Conservation (phyloP, 495 filamentous ascomycete species). For the Aspergillus sclerotiicarbonarius region DNA sequence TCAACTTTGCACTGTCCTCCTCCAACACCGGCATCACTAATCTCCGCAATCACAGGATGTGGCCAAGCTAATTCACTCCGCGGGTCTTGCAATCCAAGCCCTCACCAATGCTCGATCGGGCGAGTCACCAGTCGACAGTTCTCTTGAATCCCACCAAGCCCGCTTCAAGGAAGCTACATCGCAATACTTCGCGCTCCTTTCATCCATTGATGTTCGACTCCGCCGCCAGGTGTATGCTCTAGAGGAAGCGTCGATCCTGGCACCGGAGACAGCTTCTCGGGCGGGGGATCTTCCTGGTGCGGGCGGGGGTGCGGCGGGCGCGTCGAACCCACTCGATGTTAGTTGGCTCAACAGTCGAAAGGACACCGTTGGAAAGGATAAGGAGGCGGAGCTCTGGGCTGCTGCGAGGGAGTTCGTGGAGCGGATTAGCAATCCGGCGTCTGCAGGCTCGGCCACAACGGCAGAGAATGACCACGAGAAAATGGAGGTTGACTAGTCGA, state of each 20-base stretch:
- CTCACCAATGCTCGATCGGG: constrained; percentile 54
- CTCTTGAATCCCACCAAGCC: constrained; percentile 51
- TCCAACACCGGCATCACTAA: not conserved
- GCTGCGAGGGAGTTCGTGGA: constrained; percentile 54
- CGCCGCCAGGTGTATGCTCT: constrained; percentile 76
- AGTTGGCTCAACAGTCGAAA: constrained; percentile 83
- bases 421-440: constrained; percentile 22
- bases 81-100: constrained; percentile 66
- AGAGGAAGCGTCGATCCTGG: constrained; percentile 74
- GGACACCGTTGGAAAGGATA: constrained; percentile 70
- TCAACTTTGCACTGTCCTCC: not conserved
- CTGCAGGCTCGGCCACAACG: constrained; percentile 8
- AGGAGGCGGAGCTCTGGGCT: constrained; percentile 75
- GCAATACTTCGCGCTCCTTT: constrained; percentile 66
- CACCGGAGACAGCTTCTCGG: constrained; percentile 30
- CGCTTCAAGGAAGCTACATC: constrained; percentile 62
- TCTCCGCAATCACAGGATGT: constrained; percentile 42
- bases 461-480: constrained; percentile 20
- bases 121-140: constrained; percentile 31
- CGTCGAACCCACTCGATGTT: constrained; percentile 59
- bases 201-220: constrained; percentile 66
- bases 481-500: constrained; percentile 38
- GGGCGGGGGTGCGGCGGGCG: constrained; percentile 20
- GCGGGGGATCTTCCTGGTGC: constrained; percentile 26
- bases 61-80: constrained; percentile 61